Conservation (phyloP, 176 grass and related monocot species). For the Bromus sterilis region DNA sequence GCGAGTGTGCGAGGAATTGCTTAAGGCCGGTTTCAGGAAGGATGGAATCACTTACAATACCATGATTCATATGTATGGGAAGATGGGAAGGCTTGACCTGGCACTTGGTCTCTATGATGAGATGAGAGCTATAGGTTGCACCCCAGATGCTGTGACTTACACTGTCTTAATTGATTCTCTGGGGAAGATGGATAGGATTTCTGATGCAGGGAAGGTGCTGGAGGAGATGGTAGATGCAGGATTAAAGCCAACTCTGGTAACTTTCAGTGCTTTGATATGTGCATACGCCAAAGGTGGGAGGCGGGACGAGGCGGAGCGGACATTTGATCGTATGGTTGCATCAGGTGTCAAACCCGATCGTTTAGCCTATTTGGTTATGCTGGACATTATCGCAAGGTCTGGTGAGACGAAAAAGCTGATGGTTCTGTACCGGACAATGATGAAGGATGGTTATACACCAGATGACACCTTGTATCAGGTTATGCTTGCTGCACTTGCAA, state of each 20-base stretch:
- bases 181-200: slow-evolving; percentile 75
- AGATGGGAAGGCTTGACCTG: slow-evolving; percentile 62
- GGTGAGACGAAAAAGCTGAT: slow-evolving; percentile 59
- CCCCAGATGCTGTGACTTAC: slow-evolving; percentile 83
- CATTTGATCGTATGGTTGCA: slow-evolving; percentile 64
- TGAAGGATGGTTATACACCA: slow-evolving; percentile 50
- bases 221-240: slow-evolving; percentile 66
- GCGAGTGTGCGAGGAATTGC: slow-evolving; percentile 61
- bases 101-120: slow-evolving; percentile 69
- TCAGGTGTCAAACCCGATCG: slow-evolving; percentile 76
- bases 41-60: slow-evolving; percentile 93
- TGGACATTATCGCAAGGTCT: slow-evolving; percentile 71
- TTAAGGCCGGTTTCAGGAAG: slow-evolving; percentile 74
- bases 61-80: slow-evolving; percentile 92
- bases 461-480: slow-evolving; percentile 56
- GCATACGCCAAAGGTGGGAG: slow-evolving; percentile 84
- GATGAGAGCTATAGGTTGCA: slow-evolving; percentile 68
- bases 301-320: slow-evolving; percentile 41
- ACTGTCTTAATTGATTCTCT: slow-evolving; percentile 84
- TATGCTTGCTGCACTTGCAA: slow-evolving; percentile 49
- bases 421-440: slow-evolving; percentile 58
- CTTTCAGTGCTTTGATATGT: slow-evolving; percentile 86
- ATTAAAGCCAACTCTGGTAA: slow-evolving; percentile 67
- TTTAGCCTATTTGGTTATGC: slow-evolving; percentile 80
- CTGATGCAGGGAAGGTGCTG: slow-evolving; percentile 73